A percentile compares a stretch with the other conserved stretches of the same genome.
phyloP scores from a whole-genome alignment of 139 green algal genomes.

The Chlorella sp. region DNA sequence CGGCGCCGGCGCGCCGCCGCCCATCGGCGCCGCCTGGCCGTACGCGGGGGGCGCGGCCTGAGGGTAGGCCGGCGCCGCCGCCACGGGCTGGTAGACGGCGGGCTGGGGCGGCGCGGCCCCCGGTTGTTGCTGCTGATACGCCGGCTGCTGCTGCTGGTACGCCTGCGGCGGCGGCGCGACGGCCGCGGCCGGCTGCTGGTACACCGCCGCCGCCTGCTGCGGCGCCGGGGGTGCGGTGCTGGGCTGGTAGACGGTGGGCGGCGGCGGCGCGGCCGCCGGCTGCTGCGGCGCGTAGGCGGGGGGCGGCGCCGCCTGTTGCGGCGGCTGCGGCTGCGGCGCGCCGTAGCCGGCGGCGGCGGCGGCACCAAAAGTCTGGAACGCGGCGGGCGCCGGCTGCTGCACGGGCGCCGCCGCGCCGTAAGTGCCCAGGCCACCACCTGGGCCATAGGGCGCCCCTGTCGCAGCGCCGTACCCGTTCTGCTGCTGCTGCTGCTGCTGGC shows the following conservation, averaged over 20 bases:
- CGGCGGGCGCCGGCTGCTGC: constrained; percentile 19
- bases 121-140: constrained; percentile 25
- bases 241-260: constrained; percentile 24
- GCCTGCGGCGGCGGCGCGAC: constrained; percentile 5
- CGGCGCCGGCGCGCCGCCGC: background rate
- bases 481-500: constrained; percentile 20
- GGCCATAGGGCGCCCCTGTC: background rate
- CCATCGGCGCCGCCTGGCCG: background rate
- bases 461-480: constrained; percentile 15
- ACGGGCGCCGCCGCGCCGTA: constrained; percentile 11
- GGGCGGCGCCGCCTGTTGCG: too few relatives aligned
- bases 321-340: background rate
- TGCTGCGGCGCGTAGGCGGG: constrained; percentile 12
- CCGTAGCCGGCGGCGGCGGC: constrained; percentile 17
- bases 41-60: background rate
- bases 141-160: constrained; percentile 29
- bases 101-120: constrained; percentile 20
- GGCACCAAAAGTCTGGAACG: background rate
- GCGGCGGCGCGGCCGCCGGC: constrained; percentile 1
- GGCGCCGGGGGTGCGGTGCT: background rate
- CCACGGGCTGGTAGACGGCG: constrained; percentile 16
- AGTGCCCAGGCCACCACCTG: background rate
- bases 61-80: background rate
- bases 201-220: constrained; percentile 20
- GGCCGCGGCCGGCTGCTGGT: constrained; percentile 1